A percentile compares a stretch with the other conserved stretches of the same genome.
These are phyloP conservation scores for Fusarium haematococcum DNA, from an alignment of 2,329 filamentous ascomycete species.

Conservation along the genomic window DNA sequence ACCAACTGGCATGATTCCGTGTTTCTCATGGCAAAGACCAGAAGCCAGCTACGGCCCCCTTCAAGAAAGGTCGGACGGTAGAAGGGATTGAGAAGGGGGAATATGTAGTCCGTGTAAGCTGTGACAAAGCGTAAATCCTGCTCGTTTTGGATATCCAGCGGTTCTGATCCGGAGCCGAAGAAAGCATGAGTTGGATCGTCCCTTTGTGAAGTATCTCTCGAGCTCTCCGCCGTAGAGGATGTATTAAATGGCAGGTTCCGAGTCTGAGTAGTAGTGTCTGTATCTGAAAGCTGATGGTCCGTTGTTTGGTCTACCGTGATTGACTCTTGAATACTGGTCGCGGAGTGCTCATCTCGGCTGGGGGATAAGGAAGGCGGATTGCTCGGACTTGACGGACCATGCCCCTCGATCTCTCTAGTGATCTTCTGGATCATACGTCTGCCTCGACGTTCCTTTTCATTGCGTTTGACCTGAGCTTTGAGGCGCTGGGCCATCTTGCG, in stretches of 20 bases:
- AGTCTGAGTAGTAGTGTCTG: not conserved
- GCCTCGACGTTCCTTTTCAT: constrained; percentile 47
- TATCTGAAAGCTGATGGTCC: not conserved
- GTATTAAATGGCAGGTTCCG: too few relatives aligned
- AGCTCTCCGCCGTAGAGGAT: too few relatives aligned
- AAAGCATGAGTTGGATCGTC: not conserved
- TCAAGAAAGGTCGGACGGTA: constrained; percentile 62
- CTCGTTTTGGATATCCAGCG: not conserved
- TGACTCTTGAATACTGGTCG: not conserved
- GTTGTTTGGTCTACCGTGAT: not conserved
- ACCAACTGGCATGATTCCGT: constrained; percentile 62
- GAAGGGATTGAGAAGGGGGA: constrained; percentile 68
- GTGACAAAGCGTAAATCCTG: constrained; percentile 14
- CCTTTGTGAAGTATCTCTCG: not conserved
- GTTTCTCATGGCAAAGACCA: constrained; percentile 61
- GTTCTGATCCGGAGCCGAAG: not conserved
- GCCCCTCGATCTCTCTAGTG: not conserved
- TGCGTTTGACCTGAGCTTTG: constrained; percentile 41
- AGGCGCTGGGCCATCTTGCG: constrained; percentile 39
- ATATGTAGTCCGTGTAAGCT: constrained; percentile 50
- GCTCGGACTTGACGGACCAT: not conserved
- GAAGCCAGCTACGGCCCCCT: constrained; percentile 64
- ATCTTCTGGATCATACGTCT: constrained; percentile 27
- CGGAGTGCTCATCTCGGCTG: not conserved
- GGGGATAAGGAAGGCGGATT: not conserved